Evolutionary conservation across 768 basidiomycete species (phyloP).

Genomic region (Kwoniella sp.): DNA sequence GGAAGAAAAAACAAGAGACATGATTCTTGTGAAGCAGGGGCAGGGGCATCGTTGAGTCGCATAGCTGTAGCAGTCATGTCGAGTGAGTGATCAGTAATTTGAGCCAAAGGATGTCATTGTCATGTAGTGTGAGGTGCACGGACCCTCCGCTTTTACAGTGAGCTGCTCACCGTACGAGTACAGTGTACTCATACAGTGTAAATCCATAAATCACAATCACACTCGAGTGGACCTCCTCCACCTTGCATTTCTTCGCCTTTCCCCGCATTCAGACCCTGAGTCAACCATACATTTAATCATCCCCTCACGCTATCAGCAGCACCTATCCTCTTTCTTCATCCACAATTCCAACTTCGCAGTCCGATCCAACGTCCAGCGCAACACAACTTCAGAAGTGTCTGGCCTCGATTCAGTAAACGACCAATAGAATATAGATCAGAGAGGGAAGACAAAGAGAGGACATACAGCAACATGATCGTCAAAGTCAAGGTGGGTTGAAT

Average conservation of each 20-base stretch:
- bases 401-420: background rate
- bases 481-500: slow-evolving; percentile 52
- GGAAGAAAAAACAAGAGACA: background rate
- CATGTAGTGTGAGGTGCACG: background rate
- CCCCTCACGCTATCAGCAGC: background rate
- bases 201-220: too few relatives aligned
- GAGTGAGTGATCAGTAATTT: too few relatives aligned
- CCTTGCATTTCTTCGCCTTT: too few relatives aligned
- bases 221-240: slow-evolving; percentile 28
- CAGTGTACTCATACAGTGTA: too few relatives aligned
- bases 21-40: too few relatives aligned
- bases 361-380: background rate
- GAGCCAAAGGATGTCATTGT: too few relatives aligned
- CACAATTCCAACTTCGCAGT: too few relatives aligned
- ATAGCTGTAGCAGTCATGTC: too few relatives aligned
- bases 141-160: too few relatives aligned
- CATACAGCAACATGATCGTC: slow-evolving; percentile 44
- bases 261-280: slow-evolving; percentile 19
- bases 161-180: too few relatives aligned
- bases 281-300: too few relatives aligned
- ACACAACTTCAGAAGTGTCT: background rate
- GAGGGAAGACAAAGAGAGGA: background rate
- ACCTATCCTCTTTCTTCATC: background rate
- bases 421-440: background rate
- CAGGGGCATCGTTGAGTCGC: too few relatives aligned